phyloP scores from a whole-genome alignment of 2,329 filamentous ascomycete species.

The Aspergillus candidus region DNA sequence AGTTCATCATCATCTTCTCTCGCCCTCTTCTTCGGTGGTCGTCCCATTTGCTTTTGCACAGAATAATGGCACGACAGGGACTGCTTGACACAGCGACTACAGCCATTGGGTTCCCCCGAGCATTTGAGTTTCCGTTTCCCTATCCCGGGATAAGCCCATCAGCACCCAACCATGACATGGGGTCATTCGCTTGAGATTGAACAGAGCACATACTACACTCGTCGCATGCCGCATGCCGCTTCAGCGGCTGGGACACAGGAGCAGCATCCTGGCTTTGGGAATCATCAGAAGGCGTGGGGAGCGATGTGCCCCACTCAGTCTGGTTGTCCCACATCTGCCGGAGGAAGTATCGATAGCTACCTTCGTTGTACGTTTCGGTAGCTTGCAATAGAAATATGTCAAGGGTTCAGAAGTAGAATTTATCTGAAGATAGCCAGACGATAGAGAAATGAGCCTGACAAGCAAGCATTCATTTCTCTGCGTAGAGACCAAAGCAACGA shows the following conservation, averaged over 20 bases:
- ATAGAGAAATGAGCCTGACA: not conserved
- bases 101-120: constrained; percentile 40
- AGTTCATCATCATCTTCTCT: constrained; percentile 26
- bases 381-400: too few relatives aligned
- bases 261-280: constrained; percentile 3
- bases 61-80: constrained; percentile 41
- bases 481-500: too few relatives aligned
- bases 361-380: too few relatives aligned
- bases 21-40: constrained; percentile 39
- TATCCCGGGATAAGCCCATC: constrained; percentile 13
- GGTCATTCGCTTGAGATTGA: constrained; percentile 4
- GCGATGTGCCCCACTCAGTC: constrained; percentile 7
- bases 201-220: constrained; percentile 40
- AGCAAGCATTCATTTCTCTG: too few relatives aligned
- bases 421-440: too few relatives aligned
- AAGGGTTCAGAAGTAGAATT: too few relatives aligned
- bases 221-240: constrained; percentile 44
- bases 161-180: constrained; percentile 9
- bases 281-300: constrained; percentile 5
- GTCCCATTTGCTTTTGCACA: constrained; percentile 44
- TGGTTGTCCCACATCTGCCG: too few relatives aligned
- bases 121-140: constrained; percentile 46
- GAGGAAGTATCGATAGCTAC: too few relatives aligned
- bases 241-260: constrained; percentile 22
- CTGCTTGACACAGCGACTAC: constrained; percentile 39